Percentiles rank a stretch among this genome's conserved stretches.
These are phyloP conservation scores for Penicillium sp. DNA, from an alignment of 2,329 filamentous ascomycete species.

Conservation along the genomic window DNA sequence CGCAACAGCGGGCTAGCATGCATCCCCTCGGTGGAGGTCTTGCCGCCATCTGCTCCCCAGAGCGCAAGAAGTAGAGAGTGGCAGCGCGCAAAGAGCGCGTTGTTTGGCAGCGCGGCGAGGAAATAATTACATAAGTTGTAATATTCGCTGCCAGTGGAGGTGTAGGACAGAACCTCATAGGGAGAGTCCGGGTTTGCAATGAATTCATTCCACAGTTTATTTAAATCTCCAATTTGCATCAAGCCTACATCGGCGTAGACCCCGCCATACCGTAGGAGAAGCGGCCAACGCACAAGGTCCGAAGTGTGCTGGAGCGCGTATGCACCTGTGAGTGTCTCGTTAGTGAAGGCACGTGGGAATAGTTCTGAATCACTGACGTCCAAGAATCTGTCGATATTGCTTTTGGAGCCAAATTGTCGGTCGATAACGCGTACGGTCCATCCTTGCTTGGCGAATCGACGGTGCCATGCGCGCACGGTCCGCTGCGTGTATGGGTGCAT, in stretches of 20 bases:
- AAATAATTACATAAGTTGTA: background rate
- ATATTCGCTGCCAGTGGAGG: background rate
- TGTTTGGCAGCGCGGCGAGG: background rate
- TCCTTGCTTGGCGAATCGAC: constrained; percentile 52
- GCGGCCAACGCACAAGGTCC: constrained; percentile 59
- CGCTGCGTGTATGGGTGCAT: constrained; percentile 56
- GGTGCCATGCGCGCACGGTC: constrained; percentile 56
- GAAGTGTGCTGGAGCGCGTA: constrained; percentile 57
- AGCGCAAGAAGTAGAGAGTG: background rate
- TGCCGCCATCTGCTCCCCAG: background rate
- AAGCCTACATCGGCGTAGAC: constrained; percentile 60
- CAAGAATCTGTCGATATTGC: constrained; percentile 53
- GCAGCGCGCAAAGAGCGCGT: background rate
- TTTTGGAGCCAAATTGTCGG: constrained; percentile 43
- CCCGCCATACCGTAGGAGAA: constrained; percentile 58
- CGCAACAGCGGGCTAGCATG: constrained; percentile 30
- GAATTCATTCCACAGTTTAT: constrained; percentile 54
- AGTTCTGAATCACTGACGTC: constrained; percentile 30
- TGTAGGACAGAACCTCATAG: background rate
- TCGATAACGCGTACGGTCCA: constrained; percentile 58
- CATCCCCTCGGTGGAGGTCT: background rate
- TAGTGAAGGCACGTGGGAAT: constrained; percentile 54
- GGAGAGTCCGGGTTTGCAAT: constrained; percentile 48
- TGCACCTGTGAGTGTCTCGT: constrained; percentile 51
- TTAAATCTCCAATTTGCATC: constrained; percentile 58